Conservation (phyloP, 441 rosid species). For the Erodium chrysanthum region DNA sequence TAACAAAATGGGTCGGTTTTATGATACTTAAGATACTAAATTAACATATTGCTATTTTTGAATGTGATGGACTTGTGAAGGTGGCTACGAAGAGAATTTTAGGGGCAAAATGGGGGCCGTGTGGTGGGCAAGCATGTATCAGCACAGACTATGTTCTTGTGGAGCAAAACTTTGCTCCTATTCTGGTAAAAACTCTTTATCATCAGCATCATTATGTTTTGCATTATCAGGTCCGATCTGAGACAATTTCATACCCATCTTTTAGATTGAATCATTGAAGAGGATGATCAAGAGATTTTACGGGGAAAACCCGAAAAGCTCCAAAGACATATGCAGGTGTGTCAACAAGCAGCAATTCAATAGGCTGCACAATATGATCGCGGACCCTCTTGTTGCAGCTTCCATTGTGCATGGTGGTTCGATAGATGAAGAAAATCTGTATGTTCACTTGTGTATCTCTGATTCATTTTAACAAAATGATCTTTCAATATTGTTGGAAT, state of each 20-base stretch:
- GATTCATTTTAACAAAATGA: too few species aligned
- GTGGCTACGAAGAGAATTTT: conserved; percentile 47
- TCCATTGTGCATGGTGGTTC: conserved; percentile 64
- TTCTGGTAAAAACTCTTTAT: conserved; percentile 33
- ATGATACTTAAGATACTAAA: too few species aligned
- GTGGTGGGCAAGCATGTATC: conserved; percentile 74
- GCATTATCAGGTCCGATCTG: too few species aligned
- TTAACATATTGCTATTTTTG: too few species aligned
- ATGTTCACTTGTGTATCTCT: conserved; percentile 12
- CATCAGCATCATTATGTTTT: too few species aligned
- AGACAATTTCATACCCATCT: too few species aligned
- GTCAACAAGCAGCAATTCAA: conserved; percentile 39
- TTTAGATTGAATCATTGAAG: conserved; percentile 54
- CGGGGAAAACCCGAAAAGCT: conserved; percentile 46
- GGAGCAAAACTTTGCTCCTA: conserved; percentile 37
- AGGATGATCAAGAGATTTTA: conserved; percentile 38
- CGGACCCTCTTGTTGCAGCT: conserved; percentile 48
- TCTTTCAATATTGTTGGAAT: too few species aligned
- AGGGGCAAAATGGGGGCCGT: conserved; percentile 72
- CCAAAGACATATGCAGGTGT: conserved; percentile 43
- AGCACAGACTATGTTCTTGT: conserved; percentile 56
- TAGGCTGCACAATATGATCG: conserved; percentile 41
- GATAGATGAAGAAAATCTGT: conserved; percentile 47
- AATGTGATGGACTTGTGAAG: conserved; percentile 33
- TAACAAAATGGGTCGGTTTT: too few species aligned